These are phyloP conservation scores for Lactifluus subvellereus DNA, from an alignment of 768 basidiomycete species.

Conservation along the genomic window DNA sequence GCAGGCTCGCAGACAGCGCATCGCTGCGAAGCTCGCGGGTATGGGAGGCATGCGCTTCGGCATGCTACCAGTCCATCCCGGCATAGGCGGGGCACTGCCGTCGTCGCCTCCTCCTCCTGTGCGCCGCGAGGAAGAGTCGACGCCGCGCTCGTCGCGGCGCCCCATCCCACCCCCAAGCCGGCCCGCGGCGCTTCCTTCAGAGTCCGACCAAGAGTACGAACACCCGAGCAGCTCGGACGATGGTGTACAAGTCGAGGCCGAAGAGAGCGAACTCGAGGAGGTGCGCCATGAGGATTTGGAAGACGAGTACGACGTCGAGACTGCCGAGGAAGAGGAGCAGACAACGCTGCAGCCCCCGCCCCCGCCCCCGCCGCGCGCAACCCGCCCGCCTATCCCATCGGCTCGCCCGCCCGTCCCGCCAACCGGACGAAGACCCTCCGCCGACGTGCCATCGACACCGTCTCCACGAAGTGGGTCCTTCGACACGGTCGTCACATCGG, in stretches of 20 bases:
- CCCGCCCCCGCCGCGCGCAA: slow-evolving; percentile 37
- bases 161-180: slow-evolving; percentile 30
- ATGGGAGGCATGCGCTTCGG: slow-evolving; percentile 56
- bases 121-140: slow-evolving; percentile 16
- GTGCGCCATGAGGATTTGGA: slow-evolving; percentile 50
- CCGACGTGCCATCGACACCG: slow-evolving; percentile 1
- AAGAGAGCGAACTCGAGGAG: slow-evolving; percentile 71
- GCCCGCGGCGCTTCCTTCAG: slow-evolving; percentile 32
- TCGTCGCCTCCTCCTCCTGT: slow-evolving; percentile 4
- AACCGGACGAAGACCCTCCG: slow-evolving; percentile 1
- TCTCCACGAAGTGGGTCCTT: slow-evolving; percentile 18
- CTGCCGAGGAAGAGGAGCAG: slow-evolving; percentile 35
- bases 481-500: slow-evolving; percentile 24
- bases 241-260: slow-evolving; percentile 57
- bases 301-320: slow-evolving; percentile 23
- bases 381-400: slow-evolving; percentile 28
- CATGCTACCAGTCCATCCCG: slow-evolving; percentile 38
- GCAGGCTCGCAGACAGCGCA: slow-evolving; percentile 47
- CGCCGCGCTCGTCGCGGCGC: slow-evolving; percentile 30
- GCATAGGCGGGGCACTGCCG: neutral
- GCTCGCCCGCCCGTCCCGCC: slow-evolving; percentile 18
- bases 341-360: slow-evolving; percentile 47
- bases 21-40: slow-evolving; percentile 47
- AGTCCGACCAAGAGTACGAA: slow-evolving; percentile 42
- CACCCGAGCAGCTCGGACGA: slow-evolving; percentile 47